Evolutionary conservation across 1,284 basidiomycete genomes (phyloP), one percentile per base, ranked within the genome.

Genomic region (Moniliophthora roreri): DNA sequence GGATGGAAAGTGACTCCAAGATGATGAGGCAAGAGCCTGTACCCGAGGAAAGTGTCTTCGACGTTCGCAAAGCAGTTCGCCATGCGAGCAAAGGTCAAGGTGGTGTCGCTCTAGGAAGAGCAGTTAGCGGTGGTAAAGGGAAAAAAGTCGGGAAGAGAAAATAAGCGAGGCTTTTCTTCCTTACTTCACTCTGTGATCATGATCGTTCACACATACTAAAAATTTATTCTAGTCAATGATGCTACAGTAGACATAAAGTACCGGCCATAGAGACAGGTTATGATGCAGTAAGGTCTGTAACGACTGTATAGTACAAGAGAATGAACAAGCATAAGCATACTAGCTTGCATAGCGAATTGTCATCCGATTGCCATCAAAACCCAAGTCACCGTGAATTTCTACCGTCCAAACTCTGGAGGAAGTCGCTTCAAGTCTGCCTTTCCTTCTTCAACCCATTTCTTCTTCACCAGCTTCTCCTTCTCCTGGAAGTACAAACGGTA

Each of bases 41-140:
- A 10, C 68, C 71, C 20, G 71, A 76, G 51, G 78, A 81, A 39
- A 76, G 71, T 41, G 78, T 88, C 1, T 67, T 96, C 53, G 95
- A 95, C 63, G 82, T 90, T 0, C 82, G 94, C 54, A 97, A 96
- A 70, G 94, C 94, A 0, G 84, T 97, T 49, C 78, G 88, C n/a
- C 78, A 80, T 55, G 87, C 84, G 18, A 90, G 85, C 56, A 84
- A 81, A 65, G 87, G 88, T 4, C 73, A 75, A 46, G 88, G 89
- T 26, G 80, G 81, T 7, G 70, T 79, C 38, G 79, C 87, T 4
- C 66, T 88, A 11, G 84, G 73, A 6, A 66, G 75, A 47, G 69
- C 73, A 47, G 58, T 60, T 40, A 60, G 54, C n/a, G n/a, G n/a
- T 34, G 47, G 54, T 23, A 36, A 47, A 28, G 34, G 39, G 15